Percentiles rank a stretch among this genome's conserved stretches.
Conservation (phyloP, 495 filamentous ascomycete genomes). For the Parathielavia hyrcaniae region DNA sequence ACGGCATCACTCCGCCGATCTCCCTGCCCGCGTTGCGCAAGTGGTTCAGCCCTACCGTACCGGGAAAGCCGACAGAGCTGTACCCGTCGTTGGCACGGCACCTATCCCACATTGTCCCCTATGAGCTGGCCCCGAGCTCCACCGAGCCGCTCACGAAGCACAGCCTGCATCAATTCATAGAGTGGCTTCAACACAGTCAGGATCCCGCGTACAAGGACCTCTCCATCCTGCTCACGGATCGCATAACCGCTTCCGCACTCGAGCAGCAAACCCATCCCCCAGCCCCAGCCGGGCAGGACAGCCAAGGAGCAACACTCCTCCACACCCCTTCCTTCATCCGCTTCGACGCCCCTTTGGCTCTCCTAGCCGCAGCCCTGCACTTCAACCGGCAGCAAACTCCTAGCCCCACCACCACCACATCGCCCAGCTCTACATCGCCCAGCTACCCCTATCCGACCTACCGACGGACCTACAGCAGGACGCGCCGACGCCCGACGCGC, state of each 20-base stretch:
- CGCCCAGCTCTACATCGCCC: slow-evolving; percentile 68
- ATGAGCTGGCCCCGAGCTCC: not conserved
- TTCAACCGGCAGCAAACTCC: slow-evolving; percentile 25
- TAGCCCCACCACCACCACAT: slow-evolving; percentile 8
- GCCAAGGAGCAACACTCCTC: not conserved
- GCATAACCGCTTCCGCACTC: too few species aligned
- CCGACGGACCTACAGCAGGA: slow-evolving; percentile 57
- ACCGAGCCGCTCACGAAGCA: not conserved
- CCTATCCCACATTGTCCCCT: not conserved
- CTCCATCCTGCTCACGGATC: not conserved
- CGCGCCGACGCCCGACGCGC: slow-evolving; percentile 60
- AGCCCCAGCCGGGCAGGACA: not conserved
- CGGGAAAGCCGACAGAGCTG: not conserved
- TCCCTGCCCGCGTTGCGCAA: slow-evolving; percentile 9
- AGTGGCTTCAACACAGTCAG: not conserved
- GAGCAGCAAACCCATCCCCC: too few species aligned
- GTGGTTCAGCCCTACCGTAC: slow-evolving; percentile 2
- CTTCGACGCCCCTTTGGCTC: slow-evolving; percentile 35
- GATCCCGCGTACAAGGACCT: not conserved
- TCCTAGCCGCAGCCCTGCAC: slow-evolving; percentile 33
- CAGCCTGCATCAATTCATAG: not conserved
- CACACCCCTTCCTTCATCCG: slow-evolving; percentile 27
- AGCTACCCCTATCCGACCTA: slow-evolving; percentile 61
- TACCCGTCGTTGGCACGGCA: not conserved
- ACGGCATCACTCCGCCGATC: not conserved